A percentile compares a stretch with the other conserved stretches of the same genome.
Conservation (phyloP, 257 asterid species). For the Mentha longifolia region DNA sequence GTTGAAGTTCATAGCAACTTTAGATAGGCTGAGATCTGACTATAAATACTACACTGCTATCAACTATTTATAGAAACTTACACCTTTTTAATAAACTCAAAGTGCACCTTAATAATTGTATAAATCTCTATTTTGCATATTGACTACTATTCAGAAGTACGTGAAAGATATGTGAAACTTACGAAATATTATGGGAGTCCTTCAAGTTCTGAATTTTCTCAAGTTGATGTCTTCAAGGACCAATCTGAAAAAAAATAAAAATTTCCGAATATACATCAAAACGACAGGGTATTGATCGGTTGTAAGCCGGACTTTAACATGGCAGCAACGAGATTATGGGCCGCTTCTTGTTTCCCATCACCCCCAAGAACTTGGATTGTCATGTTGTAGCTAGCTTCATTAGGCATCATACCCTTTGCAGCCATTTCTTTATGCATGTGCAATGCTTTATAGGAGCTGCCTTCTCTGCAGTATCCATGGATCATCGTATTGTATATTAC, state of each 20-base stretch:
- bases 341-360: constrained; percentile 61
- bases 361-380: constrained; percentile 56
- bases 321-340: constrained; percentile 46
- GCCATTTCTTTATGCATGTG: constrained; percentile 62
- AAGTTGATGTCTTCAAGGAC: background rate
- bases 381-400: constrained; percentile 67
- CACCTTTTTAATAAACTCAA: background rate
- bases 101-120: background rate
- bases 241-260: constrained; percentile 23
- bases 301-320: constrained; percentile 62
- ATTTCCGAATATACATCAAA: constrained; percentile 34
- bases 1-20: background rate
- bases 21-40: background rate
- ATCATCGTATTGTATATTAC: constrained; percentile 73
- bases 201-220: constrained; percentile 18
- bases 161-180: constrained; percentile 12
- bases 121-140: background rate
- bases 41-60: background rate
- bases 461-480: constrained; percentile 69
- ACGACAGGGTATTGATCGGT: constrained; percentile 44
- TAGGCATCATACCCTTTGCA: constrained; percentile 63
- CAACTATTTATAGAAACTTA: background rate
- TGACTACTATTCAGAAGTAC: background rate
- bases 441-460: constrained; percentile 68
- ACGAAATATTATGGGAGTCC: constrained; percentile 2